These are phyloP conservation scores for Chlamydomonas sphaeroides DNA, from an alignment of 139 green algal genomes.

Conservation along the genomic window DNA sequence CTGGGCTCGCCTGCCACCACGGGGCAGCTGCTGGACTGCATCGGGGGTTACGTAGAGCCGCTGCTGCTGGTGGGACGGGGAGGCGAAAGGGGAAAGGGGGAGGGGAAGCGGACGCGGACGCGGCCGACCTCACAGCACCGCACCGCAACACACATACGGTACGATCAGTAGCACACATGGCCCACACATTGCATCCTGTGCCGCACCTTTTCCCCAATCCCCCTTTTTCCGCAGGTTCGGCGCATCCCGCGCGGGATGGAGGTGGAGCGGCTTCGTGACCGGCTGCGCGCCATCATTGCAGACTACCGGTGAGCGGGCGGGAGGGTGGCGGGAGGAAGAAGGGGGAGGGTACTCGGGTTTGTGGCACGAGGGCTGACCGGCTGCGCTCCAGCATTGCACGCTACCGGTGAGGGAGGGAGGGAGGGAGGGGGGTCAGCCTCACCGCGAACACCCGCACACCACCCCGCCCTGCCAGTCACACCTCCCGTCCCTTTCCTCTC, in stretches of 20 bases:
- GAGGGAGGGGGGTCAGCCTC: not conserved
- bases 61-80: constrained; percentile 85
- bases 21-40: constrained; percentile 84
- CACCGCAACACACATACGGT: too few relatives aligned
- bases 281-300: constrained; percentile 88
- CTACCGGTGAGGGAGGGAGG: not conserved
- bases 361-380: too few relatives aligned
- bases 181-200: too few relatives aligned
- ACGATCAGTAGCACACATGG: too few relatives aligned
- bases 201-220: too few relatives aligned
- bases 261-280: constrained; percentile 78
- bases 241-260: constrained; percentile 82
- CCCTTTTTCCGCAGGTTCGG: too few relatives aligned
- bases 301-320: constrained; percentile 72
- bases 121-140: too few relatives aligned
- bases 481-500: not conserved
- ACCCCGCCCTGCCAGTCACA: too few relatives aligned
- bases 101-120: too few relatives aligned
- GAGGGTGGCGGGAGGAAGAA: not conserved
- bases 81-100: too few relatives aligned
- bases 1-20: constrained; percentile 76
- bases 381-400: too few relatives aligned
- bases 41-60: constrained; percentile 85
- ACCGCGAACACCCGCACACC: too few relatives aligned
- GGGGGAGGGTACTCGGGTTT: not conserved